Percentiles rank a stretch among this genome's conserved stretches.
Conservation (phyloP, 2,329 filamentous ascomycete genomes). For the Colletotrichum sp. region DNA sequence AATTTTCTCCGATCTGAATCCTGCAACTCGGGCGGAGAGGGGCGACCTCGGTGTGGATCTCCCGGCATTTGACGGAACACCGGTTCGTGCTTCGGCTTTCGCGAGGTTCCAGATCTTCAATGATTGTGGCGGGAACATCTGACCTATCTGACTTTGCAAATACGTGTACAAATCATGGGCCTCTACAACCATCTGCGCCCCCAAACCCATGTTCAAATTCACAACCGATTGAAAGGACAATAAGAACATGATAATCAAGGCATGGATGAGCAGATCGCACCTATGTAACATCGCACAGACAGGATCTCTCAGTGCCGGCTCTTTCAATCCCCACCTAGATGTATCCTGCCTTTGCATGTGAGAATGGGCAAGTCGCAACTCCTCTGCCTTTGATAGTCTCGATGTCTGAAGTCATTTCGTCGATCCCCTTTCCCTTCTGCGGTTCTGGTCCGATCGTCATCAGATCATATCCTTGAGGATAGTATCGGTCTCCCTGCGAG, state of each 20-base stretch:
- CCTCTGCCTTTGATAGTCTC: not conserved
- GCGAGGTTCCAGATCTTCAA: not conserved
- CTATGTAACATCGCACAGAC: not conserved
- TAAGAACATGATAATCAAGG: not conserved
- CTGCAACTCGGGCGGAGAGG: not conserved
- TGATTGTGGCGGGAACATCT: not conserved
- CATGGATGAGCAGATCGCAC: not conserved
- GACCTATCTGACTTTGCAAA: not conserved
- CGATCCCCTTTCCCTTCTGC: slow-evolving; percentile 23
- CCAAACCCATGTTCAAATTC: not conserved
- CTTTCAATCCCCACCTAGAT: not conserved
- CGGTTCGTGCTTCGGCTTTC: not conserved
- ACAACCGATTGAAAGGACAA: not conserved
- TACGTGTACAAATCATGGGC: not conserved
- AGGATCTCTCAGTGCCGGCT: not conserved
- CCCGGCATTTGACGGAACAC: not conserved
- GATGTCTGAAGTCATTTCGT: slow-evolving; percentile 15
- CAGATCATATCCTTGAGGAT: slow-evolving; percentile 52
- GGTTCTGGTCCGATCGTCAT: slow-evolving; percentile 27
- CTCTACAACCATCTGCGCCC: not conserved
- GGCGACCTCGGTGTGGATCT: not conserved
- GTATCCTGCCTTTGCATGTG: not conserved
- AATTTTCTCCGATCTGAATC: not conserved
- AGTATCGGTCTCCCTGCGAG: slow-evolving; percentile 48
- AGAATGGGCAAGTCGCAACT: slow-evolving; percentile 1